A percentile compares a stretch with the other conserved stretches of the same genome.
phyloP scores from a whole-genome alignment of 352 stramenopile species.

The Pythium grandisporangium region DNA sequence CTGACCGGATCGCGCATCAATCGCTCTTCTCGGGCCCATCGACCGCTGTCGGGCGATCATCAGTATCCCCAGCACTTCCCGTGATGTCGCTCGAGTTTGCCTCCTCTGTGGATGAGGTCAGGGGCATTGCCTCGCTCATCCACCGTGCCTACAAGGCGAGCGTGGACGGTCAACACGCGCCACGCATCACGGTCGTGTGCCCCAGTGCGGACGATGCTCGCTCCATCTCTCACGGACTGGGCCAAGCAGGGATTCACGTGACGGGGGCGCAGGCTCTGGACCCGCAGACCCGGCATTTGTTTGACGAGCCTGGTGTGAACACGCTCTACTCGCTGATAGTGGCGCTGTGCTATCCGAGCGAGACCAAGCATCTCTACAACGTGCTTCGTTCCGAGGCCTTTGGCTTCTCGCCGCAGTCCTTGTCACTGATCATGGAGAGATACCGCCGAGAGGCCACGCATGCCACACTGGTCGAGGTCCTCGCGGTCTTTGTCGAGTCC shows the following conservation, averaged over 20 bases:
- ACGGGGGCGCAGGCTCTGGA: neutral
- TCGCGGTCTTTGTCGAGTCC: slow-evolving; percentile 36
- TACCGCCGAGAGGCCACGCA: slow-evolving; percentile 27
- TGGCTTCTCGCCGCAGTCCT: slow-evolving; percentile 33
- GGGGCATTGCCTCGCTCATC: no score
- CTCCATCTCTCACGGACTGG: slow-evolving; percentile 3
- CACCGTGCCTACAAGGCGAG: no score
- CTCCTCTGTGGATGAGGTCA: slow-evolving; percentile 6
- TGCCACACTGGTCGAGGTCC: slow-evolving; percentile 32
- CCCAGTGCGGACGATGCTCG: slow-evolving; percentile 4
- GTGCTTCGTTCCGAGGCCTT: slow-evolving; percentile 60
- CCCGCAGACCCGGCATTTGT: slow-evolving; percentile 19
- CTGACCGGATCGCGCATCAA: no score
- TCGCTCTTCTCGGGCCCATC: no score
- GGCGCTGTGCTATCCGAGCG: slow-evolving; percentile 48
- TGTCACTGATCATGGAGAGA: slow-evolving; percentile 62
- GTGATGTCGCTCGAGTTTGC: slow-evolving; percentile 7
- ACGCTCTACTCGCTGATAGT: slow-evolving; percentile 57
- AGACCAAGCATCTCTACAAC: slow-evolving; percentile 73
- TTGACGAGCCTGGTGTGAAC: slow-evolving; percentile 55
- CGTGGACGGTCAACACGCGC: no score
- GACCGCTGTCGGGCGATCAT: no score
- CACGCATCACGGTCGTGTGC: slow-evolving; percentile 11
- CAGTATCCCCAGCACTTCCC: no score
- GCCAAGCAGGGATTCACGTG: slow-evolving; percentile 4